These are phyloP conservation scores for Clarireedia paspali DNA, from an alignment of 2,329 filamentous ascomycete species.

Conservation along the genomic window DNA sequence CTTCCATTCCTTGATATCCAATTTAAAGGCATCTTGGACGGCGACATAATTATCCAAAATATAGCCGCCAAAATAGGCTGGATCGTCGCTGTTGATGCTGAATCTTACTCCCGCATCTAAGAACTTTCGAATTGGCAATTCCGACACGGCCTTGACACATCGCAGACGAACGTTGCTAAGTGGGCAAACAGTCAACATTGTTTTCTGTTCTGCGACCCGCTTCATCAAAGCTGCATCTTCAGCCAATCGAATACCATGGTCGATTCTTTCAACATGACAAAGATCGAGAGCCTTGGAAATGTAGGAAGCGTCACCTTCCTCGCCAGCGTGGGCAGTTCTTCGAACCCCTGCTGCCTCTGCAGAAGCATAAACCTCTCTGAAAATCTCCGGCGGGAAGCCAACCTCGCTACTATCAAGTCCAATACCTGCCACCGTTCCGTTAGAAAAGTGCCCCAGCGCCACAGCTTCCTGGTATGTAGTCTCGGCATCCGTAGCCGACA, in stretches of 20 bases:
- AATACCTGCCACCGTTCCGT: conserved; percentile 52
- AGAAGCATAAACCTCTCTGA: conserved; percentile 51
- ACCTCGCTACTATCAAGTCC: conserved; percentile 61
- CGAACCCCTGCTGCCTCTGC: conserved; percentile 45
- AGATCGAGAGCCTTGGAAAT: conserved; percentile 55
- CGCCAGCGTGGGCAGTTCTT: conserved; percentile 68
- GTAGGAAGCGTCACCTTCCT: conserved; percentile 63
- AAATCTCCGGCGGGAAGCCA: conserved; percentile 49
- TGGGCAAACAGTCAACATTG: conserved; percentile 64
- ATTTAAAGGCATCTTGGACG: conserved; percentile 62
- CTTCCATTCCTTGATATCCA: conserved; percentile 60
- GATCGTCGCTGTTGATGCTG: conserved; percentile 42
- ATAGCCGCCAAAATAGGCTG: conserved; percentile 60
- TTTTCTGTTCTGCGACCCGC: conserved; percentile 47
- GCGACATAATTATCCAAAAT: conserved; percentile 69
- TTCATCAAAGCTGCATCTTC: conserved; percentile 52
- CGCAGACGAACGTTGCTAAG: conserved; percentile 59
- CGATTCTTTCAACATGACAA: conserved; percentile 58
- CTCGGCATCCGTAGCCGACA: conserved; percentile 52
- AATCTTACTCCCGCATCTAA: conserved; percentile 38
- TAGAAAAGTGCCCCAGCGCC: conserved; percentile 37
- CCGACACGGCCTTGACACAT: conserved; percentile 35
- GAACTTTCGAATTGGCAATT: conserved; percentile 37
- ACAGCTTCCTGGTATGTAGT: conserved; percentile 37
- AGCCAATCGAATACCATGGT: conserved; percentile 63